These are phyloP conservation scores for Scortechinia acanthostroma DNA, from an alignment of 2,329 filamentous ascomycete species.

Conservation along the genomic window DNA sequence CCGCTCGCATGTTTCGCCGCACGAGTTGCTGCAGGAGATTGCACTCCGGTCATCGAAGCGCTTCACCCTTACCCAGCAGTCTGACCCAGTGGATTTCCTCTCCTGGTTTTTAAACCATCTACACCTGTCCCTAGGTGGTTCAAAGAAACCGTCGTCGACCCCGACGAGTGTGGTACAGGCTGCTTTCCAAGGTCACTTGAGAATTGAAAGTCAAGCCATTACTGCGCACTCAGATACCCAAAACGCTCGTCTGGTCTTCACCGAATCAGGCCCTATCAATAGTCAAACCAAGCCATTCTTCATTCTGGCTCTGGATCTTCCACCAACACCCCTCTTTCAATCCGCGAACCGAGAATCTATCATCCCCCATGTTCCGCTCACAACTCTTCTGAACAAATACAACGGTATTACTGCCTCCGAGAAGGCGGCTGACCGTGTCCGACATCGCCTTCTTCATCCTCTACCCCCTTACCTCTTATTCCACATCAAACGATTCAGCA, in stretches of 20 bases:
- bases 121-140: slow-evolving; percentile 83
- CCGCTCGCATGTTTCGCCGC: slow-evolving; percentile 91
- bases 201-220: slow-evolving; percentile 88
- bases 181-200: slow-evolving; percentile 86
- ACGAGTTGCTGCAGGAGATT: slow-evolving; percentile 93
- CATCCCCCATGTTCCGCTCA: slow-evolving; percentile 84
- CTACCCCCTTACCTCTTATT: slow-evolving; percentile 85
- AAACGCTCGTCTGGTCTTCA: slow-evolving; percentile 74
- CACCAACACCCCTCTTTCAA: slow-evolving; percentile 87
- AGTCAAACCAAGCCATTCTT: slow-evolving; percentile 75
- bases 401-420: slow-evolving; percentile 84
- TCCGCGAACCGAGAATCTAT: slow-evolving; percentile 91
- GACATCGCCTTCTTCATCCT: slow-evolving; percentile 86
- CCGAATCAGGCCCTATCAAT: slow-evolving; percentile 78
- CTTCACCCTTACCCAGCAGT: slow-evolving; percentile 83
- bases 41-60: slow-evolving; percentile 83
- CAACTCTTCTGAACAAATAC: slow-evolving; percentile 81
- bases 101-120: slow-evolving; percentile 97
- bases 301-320: slow-evolving; percentile 86
- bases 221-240: slow-evolving; percentile 82
- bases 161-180: slow-evolving; percentile 81
- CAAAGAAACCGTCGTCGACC: slow-evolving; percentile 68
- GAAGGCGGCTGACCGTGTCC: slow-evolving; percentile 77
- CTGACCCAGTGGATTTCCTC: slow-evolving; percentile 91
- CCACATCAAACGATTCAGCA: slow-evolving; percentile 93